phyloP scores from a whole-genome alignment of 352 stramenopile species.

The Blastocystis sp. region DNA sequence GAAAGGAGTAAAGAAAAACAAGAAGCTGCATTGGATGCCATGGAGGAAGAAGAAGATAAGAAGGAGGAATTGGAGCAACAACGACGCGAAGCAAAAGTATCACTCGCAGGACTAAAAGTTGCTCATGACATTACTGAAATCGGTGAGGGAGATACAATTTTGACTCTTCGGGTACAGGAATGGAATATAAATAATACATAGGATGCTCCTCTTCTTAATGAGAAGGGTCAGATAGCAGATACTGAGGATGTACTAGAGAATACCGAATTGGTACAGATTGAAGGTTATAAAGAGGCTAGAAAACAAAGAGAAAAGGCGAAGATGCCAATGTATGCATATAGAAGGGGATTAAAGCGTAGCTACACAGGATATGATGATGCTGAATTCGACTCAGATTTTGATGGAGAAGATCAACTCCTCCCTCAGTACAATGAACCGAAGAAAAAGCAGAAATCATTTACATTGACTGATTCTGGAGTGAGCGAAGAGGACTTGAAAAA shows the following conservation, averaged over 20 bases:
- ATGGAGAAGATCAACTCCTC: background rate
- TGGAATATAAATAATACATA: background rate
- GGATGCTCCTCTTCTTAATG: constrained; percentile 65
- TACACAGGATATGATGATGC: constrained; percentile 49
- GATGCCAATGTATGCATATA: background rate
- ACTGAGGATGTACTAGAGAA: constrained; percentile 47
- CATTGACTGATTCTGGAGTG: background rate
- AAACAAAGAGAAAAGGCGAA: constrained; percentile 40
- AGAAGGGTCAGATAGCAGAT: constrained; percentile 26
- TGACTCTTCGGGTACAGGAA: constrained; percentile 49
- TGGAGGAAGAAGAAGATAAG: constrained; percentile 8
- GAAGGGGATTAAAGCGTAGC: background rate
- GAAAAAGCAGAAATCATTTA: constrained; percentile 10
- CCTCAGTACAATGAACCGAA: constrained; percentile 24
- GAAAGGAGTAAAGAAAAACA: constrained; percentile 48
- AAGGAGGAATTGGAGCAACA: background rate
- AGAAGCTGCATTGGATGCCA: constrained; percentile 41
- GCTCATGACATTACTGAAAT: constrained; percentile 68
- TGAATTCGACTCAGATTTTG: constrained; percentile 44
- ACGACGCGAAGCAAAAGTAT: background rate
- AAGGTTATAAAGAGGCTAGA: background rate
- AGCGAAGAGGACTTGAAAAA: background rate
- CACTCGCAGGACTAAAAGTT: constrained; percentile 50
- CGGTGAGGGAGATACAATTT: constrained; percentile 56
- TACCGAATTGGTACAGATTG: background rate